Evolutionary conservation across 2,329 filamentous ascomycete species (phyloP).

Genomic region (Neonectria neomacrospora): DNA sequence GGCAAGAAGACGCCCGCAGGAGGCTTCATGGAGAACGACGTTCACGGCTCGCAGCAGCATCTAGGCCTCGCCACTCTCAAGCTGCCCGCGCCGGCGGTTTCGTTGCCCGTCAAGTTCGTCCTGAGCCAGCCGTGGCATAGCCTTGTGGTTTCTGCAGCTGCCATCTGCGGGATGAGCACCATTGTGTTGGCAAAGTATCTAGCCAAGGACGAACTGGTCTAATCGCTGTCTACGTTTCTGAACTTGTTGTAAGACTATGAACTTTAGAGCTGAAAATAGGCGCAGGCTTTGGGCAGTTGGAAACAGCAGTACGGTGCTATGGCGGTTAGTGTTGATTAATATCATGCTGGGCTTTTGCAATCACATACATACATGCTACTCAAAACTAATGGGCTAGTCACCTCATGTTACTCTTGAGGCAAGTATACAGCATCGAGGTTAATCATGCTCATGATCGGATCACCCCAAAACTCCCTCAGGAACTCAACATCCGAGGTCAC

Average conservation of each 20-base stretch:
- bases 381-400: neutral
- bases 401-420: constrained; percentile 5
- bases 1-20: constrained; percentile 33
- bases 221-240: neutral
- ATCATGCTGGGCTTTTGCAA: neutral
- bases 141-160: neutral
- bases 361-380: neutral
- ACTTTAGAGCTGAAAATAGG: neutral
- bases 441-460: constrained; percentile 29
- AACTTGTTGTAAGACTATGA: neutral
- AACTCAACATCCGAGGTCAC: constrained; percentile 15
- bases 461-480: constrained; percentile 29
- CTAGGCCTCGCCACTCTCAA: constrained; percentile 29
- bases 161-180: constrained; percentile 2
- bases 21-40: constrained; percentile 39
- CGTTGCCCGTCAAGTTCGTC: neutral
- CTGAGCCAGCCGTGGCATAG: neutral
- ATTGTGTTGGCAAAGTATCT: constrained; percentile 4
- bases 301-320: neutral
- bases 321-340: neutral
- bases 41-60: constrained; percentile 40
- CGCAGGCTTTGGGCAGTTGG: neutral
- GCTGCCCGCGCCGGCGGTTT: neutral
- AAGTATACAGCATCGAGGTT: constrained; percentile 20
- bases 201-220: neutral